Evolutionary conservation across 805 yeast species (phyloP), one percentile per base, ranked within the genome.

Genomic region (Isabelozyma rhagii): DNA sequence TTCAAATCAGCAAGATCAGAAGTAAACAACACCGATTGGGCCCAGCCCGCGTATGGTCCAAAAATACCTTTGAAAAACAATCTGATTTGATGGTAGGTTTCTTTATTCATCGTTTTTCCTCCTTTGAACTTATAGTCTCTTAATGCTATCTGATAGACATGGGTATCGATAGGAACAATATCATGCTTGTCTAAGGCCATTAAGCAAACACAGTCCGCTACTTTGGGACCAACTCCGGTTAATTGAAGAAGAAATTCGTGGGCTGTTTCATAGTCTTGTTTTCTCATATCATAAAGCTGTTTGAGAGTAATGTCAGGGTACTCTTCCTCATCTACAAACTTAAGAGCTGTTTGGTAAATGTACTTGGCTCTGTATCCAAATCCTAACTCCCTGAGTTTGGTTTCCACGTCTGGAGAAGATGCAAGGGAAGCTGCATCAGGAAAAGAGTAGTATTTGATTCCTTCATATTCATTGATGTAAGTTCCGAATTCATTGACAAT

Each of bases 21-120:
- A 0, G 97, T 86, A 67, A 92, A 92, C 50, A 92, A 73, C 9
- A 93, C 90, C n/a, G 93, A 87, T 61, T 93, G 99, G 0, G 98
- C 98, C 99, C 99, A 94, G 0, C 99, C 99, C 1, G 99, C 97
- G 63, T 87, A 87, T 1, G 80, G 80, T 0, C 97, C 97, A 93
- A 97, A 94, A 42, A 84, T 69, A 0, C 75, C 74, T 43, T 78
- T 74, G 63, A 93, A 84, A 62, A 77, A 80, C 8, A 62, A 59
- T 42, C 90, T 75, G 6, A 90, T 85, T 18, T 76, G 72, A 39
- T 71, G 78, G 61, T 86, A 85, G 5, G 77, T 66, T 28, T 68
- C 75, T 45, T 75, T 76, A 51, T 74, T 82, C 66, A 86, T 66
- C 1, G 80, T 67, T 49, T 69, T 69, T 58, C 74, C 66, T 42